Evolutionary conservation across 2,329 filamentous ascomycete species (phyloP).

Genomic region (Cytospora schulzeri): DNA sequence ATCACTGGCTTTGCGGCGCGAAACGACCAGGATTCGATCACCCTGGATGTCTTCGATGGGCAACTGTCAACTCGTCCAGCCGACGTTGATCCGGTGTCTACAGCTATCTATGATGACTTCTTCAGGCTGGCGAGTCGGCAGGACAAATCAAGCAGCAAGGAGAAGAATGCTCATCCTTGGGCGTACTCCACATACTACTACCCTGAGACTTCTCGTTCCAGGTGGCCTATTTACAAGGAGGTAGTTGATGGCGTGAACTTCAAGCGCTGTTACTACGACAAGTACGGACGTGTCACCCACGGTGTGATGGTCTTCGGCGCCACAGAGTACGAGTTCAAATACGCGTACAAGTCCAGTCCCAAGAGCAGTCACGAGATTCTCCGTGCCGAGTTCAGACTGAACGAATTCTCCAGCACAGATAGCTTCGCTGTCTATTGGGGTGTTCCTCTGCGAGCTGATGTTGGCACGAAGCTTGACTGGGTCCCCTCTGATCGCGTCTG

Average conservation of each 20-base stretch:
- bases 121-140: slow-evolving; percentile 34
- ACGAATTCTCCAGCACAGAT: slow-evolving; percentile 28
- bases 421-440: slow-evolving; percentile 42
- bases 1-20: slow-evolving; percentile 38
- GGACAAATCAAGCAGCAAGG: slow-evolving; percentile 28
- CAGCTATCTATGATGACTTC: slow-evolving; percentile 35
- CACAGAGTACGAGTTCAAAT: slow-evolving; percentile 38
- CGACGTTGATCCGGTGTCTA: slow-evolving; percentile 31
- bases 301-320: slow-evolving; percentile 36
- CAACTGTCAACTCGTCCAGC: slow-evolving; percentile 30
- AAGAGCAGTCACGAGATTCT: slow-evolving; percentile 39
- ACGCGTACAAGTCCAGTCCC: slow-evolving; percentile 40
- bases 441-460: slow-evolving; percentile 33
- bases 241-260: slow-evolving; percentile 30
- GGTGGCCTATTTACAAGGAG: slow-evolving; percentile 35
- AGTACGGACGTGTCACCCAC: slow-evolving; percentile 37
- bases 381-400: slow-evolving; percentile 36
- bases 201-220: slow-evolving; percentile 24
- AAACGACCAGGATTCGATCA: slow-evolving; percentile 33
- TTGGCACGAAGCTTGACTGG: slow-evolving; percentile 37
- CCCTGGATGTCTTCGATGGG: slow-evolving; percentile 37
- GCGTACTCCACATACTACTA: slow-evolving; percentile 35
- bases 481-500: slow-evolving; percentile 40
- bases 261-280: slow-evolving; percentile 39
- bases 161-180: slow-evolving; percentile 27